A percentile compares a stretch with the other conserved stretches of the same genome.
phyloP scores from a whole-genome alignment of 805 yeast species.

The Candida ficus region DNA sequence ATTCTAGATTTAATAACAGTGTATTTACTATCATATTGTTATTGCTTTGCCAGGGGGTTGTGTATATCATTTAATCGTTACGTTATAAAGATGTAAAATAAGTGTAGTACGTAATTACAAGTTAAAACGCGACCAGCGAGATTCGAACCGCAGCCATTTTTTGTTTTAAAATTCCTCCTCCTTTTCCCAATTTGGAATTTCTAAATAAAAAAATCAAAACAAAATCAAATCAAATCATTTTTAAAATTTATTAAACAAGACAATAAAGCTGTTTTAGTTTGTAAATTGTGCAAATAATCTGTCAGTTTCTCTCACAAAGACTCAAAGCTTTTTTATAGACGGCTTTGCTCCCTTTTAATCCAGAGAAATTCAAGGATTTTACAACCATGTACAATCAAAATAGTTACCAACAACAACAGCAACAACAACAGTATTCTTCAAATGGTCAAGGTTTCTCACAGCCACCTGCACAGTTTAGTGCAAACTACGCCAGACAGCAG shows the following conservation, averaged over 20 bases:
- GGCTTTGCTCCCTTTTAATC: no score
- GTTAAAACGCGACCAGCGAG: not conserved
- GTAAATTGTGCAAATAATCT: no score
- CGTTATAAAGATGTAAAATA: constrained; percentile 8
- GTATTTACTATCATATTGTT: constrained; percentile 11
- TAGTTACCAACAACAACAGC: constrained; percentile 13
- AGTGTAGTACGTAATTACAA: no score
- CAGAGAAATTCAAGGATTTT: no score
- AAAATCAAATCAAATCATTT: no score
- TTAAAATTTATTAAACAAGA: no score
- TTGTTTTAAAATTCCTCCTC: no score
- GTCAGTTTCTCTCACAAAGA: no score
- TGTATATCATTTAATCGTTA: constrained; percentile 20
- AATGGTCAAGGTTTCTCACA: constrained; percentile 26
- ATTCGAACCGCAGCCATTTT: not conserved
- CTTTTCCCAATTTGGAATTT: no score
- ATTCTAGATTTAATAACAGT: constrained; percentile 56
- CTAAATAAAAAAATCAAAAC: not conserved
- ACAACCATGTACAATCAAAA: constrained; percentile 18
- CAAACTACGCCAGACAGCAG: constrained; percentile 33
- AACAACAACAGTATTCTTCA: constrained; percentile 8
- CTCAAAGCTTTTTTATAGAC: no score
- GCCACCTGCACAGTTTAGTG: constrained; percentile 31
- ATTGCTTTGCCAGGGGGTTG: constrained; percentile 21
- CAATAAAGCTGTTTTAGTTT: no score